Conservation (phyloP, 2,329 filamentous ascomycete species). For the Leptographium procerum region DNA sequence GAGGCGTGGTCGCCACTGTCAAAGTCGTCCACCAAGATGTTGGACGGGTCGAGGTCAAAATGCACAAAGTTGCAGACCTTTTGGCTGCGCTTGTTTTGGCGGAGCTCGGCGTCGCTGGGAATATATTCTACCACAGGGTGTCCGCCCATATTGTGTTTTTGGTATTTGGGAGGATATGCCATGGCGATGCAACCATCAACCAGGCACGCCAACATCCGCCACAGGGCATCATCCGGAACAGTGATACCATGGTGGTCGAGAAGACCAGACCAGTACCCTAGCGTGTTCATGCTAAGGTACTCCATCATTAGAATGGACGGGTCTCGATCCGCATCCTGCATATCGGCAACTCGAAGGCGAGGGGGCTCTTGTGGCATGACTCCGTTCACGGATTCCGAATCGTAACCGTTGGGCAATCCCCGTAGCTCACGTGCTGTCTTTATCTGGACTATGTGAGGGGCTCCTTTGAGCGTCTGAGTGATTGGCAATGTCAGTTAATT, state of each 20-base stretch:
- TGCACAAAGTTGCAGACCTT: constrained; percentile 11
- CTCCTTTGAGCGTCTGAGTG: neutral
- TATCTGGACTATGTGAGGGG: constrained; percentile 6
- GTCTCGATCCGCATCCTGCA: neutral
- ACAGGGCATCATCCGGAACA: constrained; percentile 5
- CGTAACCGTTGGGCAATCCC: neutral
- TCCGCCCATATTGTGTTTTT: neutral
- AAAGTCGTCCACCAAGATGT: constrained; percentile 9
- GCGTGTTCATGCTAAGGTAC: constrained; percentile 3
- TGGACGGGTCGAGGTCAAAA: constrained; percentile 13
- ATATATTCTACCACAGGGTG: neutral
- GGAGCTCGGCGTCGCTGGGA: neutral
- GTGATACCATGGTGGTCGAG: neutral
- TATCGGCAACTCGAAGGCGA: too few relatives aligned
- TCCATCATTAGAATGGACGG: constrained; percentile 7
- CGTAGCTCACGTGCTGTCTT: constrained; percentile 3
- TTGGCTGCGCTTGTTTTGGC: neutral
- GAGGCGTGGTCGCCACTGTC: neutral
- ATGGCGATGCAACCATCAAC: constrained; percentile 11
- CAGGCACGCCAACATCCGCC: constrained; percentile 12
- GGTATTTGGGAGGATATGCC: constrained; percentile 8
- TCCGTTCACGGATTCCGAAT: neutral
- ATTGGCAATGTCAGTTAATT: neutral
- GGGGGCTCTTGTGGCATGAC: constrained; percentile 1
- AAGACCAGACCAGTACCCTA: constrained; percentile 7